Conservation (phyloP, 306 rosid species). For the Trifolium repens region DNA sequence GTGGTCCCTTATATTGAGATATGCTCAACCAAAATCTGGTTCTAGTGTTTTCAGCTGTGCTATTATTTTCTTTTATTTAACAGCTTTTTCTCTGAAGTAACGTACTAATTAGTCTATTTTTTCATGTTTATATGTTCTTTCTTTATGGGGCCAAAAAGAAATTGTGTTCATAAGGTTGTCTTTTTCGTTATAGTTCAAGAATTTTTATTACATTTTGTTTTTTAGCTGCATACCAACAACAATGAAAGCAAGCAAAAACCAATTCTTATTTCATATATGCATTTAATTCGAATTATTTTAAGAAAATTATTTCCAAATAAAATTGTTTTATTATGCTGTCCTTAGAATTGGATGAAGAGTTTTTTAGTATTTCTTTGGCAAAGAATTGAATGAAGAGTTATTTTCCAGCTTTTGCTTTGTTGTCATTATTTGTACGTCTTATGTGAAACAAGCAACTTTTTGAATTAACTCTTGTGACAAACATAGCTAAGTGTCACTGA, state of each 20-base stretch:
- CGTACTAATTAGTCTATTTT: slow-evolving; percentile 31
- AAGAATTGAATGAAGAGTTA: slow-evolving; percentile 34
- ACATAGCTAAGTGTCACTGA: slow-evolving; percentile 24
- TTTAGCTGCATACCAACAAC: neutral
- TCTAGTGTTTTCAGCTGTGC: slow-evolving; percentile 36
- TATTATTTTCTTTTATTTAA: neutral
- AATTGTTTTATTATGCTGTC: neutral
- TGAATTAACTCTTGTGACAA: slow-evolving; percentile 11
- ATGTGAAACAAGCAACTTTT: slow-evolving; percentile 40
- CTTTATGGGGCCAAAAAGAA: slow-evolving; percentile 31
- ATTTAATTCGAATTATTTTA: neutral
- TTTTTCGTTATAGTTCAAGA: slow-evolving; percentile 12
- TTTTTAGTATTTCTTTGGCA: neutral
- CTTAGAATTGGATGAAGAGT: slow-evolving; percentile 27
- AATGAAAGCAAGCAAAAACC: slow-evolving; percentile 41
- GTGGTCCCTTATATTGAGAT: slow-evolving; percentile 37
- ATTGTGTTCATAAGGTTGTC: slow-evolving; percentile 32
- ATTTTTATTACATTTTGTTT: slow-evolving; percentile 19
- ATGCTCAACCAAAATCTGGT: slow-evolving; percentile 36
- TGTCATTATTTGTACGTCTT: slow-evolving; percentile 49
- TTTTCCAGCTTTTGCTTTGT: slow-evolving; percentile 38
- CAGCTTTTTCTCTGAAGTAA: neutral
- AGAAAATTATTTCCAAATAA: neutral
- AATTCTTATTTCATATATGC: slow-evolving; percentile 24
- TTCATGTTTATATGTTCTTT: slow-evolving; percentile 19